Base-by-base conservation (phyloP, 441 rosid genomes). In the Pelargonium australe region DNA sequence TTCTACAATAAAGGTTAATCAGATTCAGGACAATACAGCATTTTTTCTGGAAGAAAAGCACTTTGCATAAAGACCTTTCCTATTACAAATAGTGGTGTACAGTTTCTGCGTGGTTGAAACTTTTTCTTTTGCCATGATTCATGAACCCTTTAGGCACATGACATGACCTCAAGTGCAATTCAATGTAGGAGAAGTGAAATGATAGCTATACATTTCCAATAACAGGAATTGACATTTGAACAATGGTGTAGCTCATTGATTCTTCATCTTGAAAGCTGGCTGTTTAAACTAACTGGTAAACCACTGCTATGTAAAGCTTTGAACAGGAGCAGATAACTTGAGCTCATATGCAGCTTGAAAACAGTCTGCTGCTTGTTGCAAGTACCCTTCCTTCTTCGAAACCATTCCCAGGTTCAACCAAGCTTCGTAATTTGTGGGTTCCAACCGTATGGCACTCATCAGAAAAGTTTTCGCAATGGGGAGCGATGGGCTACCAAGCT, bases 341-440 rank as follows among this genome's bases (percentile, higher is more conserved):
- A 95, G 92, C 70, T 95, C 97, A 76, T 87, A 86, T 5, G 99
- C 97, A 68, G 97, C 97, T 78, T 95, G 97, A 79, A 87, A 89
- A 79, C 77, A 95, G 41, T 95, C 96, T n/a, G 96, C 92, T 20
- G 97, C 97, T 81, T 85, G 92, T 57, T 83, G 85, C 25, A 84
- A 70, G 3, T 84, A 84, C 73, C 97, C 99, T 80, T 95, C 96
- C 88, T 67, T 80, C 77, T 88, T 91, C 60, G 92, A 83, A 76
- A 95, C 81, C 69, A 80, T 67, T 43, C 96, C 97, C 17, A 95
- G 89, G 77, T 89, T 85, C 85, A 83, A 80, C 96, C 98, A 95
- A 1, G 91, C 92, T 31, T 85, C 79, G 7, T 89, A 90, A 70
- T 85, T 88, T 37, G 84, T 85, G 13, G 97, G 95, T 53, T 95